Conservation (phyloP, 345 rosid species). For the Aethionema arabicum region DNA sequence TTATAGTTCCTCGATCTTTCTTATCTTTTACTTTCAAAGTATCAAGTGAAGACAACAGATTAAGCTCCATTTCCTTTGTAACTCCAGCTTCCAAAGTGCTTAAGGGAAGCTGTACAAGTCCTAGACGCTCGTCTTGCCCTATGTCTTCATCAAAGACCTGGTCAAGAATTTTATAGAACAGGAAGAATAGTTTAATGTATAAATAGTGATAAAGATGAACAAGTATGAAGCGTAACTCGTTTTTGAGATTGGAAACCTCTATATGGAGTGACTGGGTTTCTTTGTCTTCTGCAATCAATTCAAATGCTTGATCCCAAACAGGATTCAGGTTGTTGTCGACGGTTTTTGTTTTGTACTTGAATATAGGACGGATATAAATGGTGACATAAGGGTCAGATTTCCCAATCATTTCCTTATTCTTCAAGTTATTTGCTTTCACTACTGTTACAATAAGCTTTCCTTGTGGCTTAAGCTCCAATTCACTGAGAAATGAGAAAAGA, state of each 20-base stretch:
- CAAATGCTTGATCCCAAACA: slow-evolving; percentile 83
- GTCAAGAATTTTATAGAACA: slow-evolving; percentile 18
- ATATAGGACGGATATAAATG: slow-evolving; percentile 69
- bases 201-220: slow-evolving; percentile 10
- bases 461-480: slow-evolving; percentile 94
- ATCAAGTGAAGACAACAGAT: slow-evolving; percentile 84
- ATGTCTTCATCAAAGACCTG: slow-evolving; percentile 94
- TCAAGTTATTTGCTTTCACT: slow-evolving; percentile 77
- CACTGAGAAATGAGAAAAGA: slow-evolving; percentile 71
- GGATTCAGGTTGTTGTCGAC: slow-evolving; percentile 95
- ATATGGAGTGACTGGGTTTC: slow-evolving; percentile 80
- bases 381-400: slow-evolving; percentile 95
- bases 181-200: neutral
- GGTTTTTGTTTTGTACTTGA: slow-evolving; percentile 78
- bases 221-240: neutral
- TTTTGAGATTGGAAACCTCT: slow-evolving; percentile 54
- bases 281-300: slow-evolving; percentile 93
- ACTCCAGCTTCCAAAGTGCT: slow-evolving; percentile 55
- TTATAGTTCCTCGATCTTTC: slow-evolving; percentile 87
- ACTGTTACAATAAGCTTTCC: slow-evolving; percentile 74
- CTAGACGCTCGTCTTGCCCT: slow-evolving; percentile 91
- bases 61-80: slow-evolving; percentile 56
- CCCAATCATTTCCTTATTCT: slow-evolving; percentile 98
- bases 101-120: slow-evolving; percentile 70
- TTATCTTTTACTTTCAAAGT: slow-evolving; percentile 90